Evolutionary conservation across 176 grass and related monocot species (phyloP).

Genomic region (Musa schizocarpa): DNA sequence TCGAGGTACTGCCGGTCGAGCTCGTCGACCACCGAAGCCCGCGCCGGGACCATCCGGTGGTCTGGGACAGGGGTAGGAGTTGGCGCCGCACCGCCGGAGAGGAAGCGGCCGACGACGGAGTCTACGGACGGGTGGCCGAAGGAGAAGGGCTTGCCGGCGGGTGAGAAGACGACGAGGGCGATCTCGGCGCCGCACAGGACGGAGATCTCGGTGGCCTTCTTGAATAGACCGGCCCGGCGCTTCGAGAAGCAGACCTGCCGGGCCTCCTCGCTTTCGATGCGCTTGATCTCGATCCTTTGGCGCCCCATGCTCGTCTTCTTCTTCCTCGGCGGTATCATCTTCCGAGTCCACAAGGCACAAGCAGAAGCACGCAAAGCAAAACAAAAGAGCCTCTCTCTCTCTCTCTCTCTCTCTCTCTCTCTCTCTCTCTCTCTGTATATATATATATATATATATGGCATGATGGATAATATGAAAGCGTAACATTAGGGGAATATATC

Average conservation of each 20-base stretch:
- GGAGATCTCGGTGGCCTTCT: conserved; percentile 63
- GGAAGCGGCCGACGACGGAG: conserved; percentile 28
- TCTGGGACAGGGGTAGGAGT: background rate
- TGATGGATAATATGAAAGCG: too few species aligned
- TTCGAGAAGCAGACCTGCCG: background rate
- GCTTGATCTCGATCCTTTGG: background rate
- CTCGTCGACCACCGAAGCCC: too few species aligned
- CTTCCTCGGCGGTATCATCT: background rate
- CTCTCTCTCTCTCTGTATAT: too few species aligned
- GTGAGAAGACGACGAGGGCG: conserved; percentile 48
- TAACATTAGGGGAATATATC: too few species aligned
- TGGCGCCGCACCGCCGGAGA: background rate
- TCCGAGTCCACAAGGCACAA: background rate
- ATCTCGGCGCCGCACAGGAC: conserved; percentile 42
- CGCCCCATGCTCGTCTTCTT: background rate
- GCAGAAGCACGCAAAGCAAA: too few species aligned
- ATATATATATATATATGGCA: too few species aligned
- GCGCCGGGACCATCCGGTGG: too few species aligned
- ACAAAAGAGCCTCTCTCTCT: too few species aligned
- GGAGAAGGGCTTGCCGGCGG: conserved; percentile 36
- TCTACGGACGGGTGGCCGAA: conserved; percentile 38
- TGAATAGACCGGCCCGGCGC: conserved; percentile 16
- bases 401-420: too few species aligned
- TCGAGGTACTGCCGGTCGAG: too few species aligned
- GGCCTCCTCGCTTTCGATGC: background rate